Conservation (phyloP, 768 basidiomycete genomes). For the Kwoniella sp. region DNA sequence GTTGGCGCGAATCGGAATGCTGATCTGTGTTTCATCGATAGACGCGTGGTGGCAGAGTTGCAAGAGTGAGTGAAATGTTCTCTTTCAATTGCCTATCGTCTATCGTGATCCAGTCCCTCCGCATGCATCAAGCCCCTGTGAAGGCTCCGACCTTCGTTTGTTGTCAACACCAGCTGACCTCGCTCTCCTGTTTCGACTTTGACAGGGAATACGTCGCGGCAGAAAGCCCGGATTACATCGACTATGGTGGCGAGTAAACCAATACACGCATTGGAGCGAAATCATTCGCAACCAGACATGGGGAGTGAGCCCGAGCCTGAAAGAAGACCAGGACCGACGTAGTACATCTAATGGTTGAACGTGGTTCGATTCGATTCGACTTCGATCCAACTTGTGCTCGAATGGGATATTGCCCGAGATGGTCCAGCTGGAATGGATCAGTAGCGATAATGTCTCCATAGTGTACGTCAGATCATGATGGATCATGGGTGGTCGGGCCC, state of each 20-base stretch:
- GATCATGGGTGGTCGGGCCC: no score
- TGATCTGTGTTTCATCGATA: not conserved
- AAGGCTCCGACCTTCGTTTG: no score
- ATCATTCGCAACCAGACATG: no score
- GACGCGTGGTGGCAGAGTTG: constrained; percentile 39
- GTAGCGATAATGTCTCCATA: no score
- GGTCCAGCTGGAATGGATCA: not conserved
- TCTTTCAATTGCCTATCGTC: constrained; percentile 7
- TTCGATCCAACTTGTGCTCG: no score
- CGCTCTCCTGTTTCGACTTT: constrained; percentile 16
- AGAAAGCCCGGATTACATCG: constrained; percentile 90
- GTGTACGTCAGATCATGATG: no score
- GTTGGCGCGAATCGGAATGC: not conserved
- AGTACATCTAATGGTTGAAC: no score
- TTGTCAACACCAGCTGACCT: not conserved
- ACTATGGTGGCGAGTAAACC: constrained; percentile 44
- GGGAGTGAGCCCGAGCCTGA: no score
- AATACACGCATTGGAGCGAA: not conserved
- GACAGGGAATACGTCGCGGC: constrained; percentile 59
- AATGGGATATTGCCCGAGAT: no score
- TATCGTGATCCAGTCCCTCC: not conserved
- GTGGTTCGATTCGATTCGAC: no score
- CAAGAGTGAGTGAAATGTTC: constrained; percentile 30
- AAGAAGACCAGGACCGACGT: no score
- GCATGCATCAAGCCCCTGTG: not conserved